Evolutionary conservation across 2,329 filamentous ascomycete genomes (phyloP), one percentile per base, ranked within the genome.

Genomic region (Podosphaera fusca): DNA sequence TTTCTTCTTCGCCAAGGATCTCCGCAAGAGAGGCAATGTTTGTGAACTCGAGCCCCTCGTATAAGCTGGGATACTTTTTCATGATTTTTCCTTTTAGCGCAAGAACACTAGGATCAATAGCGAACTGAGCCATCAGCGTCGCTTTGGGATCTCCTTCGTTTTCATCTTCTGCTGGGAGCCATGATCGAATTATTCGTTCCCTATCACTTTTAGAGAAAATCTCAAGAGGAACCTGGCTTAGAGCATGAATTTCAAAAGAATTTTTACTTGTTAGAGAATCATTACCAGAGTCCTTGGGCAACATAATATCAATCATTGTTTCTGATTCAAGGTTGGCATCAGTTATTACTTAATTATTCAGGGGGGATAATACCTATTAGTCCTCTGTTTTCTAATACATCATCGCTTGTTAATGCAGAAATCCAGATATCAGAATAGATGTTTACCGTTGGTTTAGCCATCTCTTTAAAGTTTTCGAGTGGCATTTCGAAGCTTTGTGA

Each of bases 71-170:
- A n/a, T 70, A 69, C 4, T 66, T 53, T 53, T 46, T 64, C 71
- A 77, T 75, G 31, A 78, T 65, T 61, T 75, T 78, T 2, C 70
- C 64, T 60, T 73, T 70, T 53, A 79, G 61, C 29, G 71, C 69
- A 5, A 79, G 65, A 4, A 74, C 62, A 42, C 60, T 58, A 35
- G 62, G 58, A 56, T 65, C 57, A n/a, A 64, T 46, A 36, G 59
- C 55, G 31, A 57, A 57, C 21, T 9, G 21, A 2, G 58, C 58
- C 9, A 56, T 50, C 35, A 42, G 57, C 1, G 55, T 58, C 6
- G 53, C 21, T 3, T 54, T 55, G 33, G 56, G 9, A 4, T 9
- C 29, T 21, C 57, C 35, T 40, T 58, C 55, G 3, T 57, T 12
- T 35, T 38, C 31, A 14, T 58, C 45, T 4, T 59, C 36, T 34